phyloP scores from a whole-genome alignment of 345 rosid genomes.

The Aegle marmelos region DNA sequence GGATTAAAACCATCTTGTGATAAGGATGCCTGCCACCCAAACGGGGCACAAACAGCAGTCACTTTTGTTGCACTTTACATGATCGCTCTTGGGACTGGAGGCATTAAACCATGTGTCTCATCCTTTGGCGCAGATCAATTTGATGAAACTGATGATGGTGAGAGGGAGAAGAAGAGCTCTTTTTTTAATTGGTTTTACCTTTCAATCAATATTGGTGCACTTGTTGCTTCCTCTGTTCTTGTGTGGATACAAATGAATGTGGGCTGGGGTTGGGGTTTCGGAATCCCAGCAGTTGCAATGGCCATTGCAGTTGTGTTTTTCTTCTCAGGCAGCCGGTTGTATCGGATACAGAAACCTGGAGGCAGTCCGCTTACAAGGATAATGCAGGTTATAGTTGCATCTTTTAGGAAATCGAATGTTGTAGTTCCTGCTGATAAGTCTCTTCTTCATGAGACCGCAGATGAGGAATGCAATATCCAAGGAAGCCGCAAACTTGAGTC shows the following conservation, averaged over 20 bases:
- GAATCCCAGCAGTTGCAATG: constrained; percentile 85
- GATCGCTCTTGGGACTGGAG: constrained; percentile 95
- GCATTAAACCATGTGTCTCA: constrained; percentile 96
- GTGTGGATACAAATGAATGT: constrained; percentile 98
- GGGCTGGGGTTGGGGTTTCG: constrained; percentile 98
- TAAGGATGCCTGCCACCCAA: constrained; percentile 53
- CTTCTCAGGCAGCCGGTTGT: constrained; percentile 66
- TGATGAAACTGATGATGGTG: constrained; percentile 72
- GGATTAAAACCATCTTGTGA: constrained; percentile 70
- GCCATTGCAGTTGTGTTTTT: constrained; percentile 74
- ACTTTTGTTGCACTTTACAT: constrained; percentile 72
- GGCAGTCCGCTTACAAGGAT: constrained; percentile 92
- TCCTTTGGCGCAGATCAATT: constrained; percentile 98
- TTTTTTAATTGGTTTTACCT: constrained; percentile 99
- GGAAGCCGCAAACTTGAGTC: constrained; percentile 86
- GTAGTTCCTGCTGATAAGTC: constrained; percentile 70
- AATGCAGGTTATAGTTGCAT: constrained; percentile 74
- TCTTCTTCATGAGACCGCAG: constrained; percentile 65
- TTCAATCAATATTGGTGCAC: constrained; percentile 85
- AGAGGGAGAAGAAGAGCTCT: constrained; percentile 77
- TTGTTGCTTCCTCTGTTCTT: constrained; percentile 79
- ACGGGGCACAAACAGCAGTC: constrained; percentile 41
- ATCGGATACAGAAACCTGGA: constrained; percentile 80
- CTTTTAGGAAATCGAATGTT: constrained; percentile 59
- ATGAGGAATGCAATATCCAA: constrained; percentile 59